Base-by-base conservation (phyloP, 169 alveolate genomes). In the Plasmodium gonderi region DNA sequence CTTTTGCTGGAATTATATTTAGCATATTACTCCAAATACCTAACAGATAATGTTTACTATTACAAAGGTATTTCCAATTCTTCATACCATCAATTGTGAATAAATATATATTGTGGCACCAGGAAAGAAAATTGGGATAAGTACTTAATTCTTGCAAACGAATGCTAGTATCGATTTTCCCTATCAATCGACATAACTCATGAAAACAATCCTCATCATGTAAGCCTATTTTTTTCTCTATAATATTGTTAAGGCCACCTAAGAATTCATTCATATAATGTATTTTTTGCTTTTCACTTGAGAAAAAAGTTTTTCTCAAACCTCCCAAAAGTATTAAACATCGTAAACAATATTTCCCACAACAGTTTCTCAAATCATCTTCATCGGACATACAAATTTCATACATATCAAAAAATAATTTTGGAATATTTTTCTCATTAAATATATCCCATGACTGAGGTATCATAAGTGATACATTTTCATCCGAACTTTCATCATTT, bases 401-500 rank as follows among this genome's bases (percentile, higher is more conserved):
- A 91, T 96, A 97, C 75, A 95, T 95, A 85, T 95, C 97, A 74
- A 97, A 97, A 45, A 97, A 95, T 64, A 96, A 94, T 64, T 94
- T 96, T 1, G 98, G 98, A 29, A 97, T 94, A 82, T 92, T 93
- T 47, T 97, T 98, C 72, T 96, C 98, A 49, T 98, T 78, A 89
- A 98, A 96, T 64, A 96, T 92, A 68, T 96, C 96, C 99, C 99
- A 98, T 69, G 97, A 94, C 77, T 97, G 98, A 12, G 99, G 99
- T 33, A 98, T 95, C 99, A 98, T 98, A 31, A 98, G 98, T 1
- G 99, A 97, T 81, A 95, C 95, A 95, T 97, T 98, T 82, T 98
- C 99, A 89, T 98, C 99, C 0, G 98, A 96, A 47, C 99, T 97
- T 87, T 98, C 99, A 89, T 98, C 99, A 0, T 98, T 98, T 40